Evolutionary conservation across 208 protist genomes (phyloP), one percentile per base, ranked within the genome.

Genomic region (Leishmania martiniquensis): DNA sequence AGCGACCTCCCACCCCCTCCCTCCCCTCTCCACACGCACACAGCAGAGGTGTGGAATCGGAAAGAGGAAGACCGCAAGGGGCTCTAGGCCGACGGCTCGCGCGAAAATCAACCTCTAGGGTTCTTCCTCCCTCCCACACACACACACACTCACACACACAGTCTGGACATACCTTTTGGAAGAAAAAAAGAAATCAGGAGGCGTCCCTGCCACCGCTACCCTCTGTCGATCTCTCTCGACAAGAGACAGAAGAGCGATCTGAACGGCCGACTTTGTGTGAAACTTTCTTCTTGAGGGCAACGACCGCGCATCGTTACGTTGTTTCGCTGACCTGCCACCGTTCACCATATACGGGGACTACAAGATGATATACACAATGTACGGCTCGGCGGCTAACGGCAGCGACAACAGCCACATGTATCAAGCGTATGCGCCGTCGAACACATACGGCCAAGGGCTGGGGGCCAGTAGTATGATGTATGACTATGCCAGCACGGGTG

Each of bases 361-460:
- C 10, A 75, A 71, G 32, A 68, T 75, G 69, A 80, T 81, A 39
- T 77, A 81, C 63, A 86, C 80, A 72, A 51, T 67, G 4, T 83
- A 76, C 59, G 39, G 55, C 13, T 22, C 54, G 25, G 68, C 54
- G 13, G 29, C 10, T 12, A 78, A 79, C 59, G 63, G n/a, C 22
- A 29, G 54, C 9, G 13, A 45, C 39, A 34, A 66, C 72, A 29
- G 20, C 20, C 59, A 52, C 15, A 47, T 67, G 55, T 76, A 57
- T 32, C 49, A 55, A 45, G 25, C 42, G n/a, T 76, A 68, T 13
- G 37, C 54, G 17, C 54, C 44, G 5, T n/a, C 34, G 25, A 75
- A 75, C 37, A n/a, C 55, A 12, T 75, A 75, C 39, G 34, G 34
- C 54, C 47, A 4, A 57, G 68, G 68, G 29, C 49, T 34, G n/a